phyloP scores from a whole-genome alignment of 495 filamentous ascomycete genomes.

The Bryoglossum gracile region DNA sequence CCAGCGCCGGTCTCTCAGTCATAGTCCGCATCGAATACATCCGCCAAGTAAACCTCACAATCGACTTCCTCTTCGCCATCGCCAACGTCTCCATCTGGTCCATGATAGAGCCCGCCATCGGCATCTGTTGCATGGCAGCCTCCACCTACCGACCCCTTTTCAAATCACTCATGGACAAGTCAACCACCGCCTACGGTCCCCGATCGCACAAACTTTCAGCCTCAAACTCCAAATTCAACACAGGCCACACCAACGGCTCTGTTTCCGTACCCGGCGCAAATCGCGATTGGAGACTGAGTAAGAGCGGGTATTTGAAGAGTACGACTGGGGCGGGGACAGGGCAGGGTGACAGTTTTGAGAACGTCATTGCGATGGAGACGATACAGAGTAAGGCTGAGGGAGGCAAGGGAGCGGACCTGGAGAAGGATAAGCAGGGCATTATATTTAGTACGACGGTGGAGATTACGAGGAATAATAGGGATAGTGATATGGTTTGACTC shows the following conservation, averaged over 20 bases:
- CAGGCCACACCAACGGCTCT: not conserved
- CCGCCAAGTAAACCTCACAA: conserved; percentile 16
- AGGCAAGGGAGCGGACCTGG: not conserved
- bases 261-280: not conserved
- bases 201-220: no score
- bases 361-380: not conserved
- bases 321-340: not conserved
- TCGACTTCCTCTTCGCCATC: conserved; percentile 10
- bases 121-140: conserved; percentile 13
- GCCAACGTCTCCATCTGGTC: conserved; percentile 15
- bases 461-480: not conserved
- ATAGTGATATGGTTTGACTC: not conserved
- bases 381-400: not conserved
- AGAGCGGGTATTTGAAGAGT: not conserved
- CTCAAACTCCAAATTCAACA: not conserved
- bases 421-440: conserved; percentile 1
- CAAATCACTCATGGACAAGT: not conserved
- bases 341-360: not conserved
- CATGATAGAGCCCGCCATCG: conserved; percentile 15
- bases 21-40: conserved; percentile 32
- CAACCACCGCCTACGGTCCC: not conserved
- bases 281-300: not conserved
- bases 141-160: conserved; percentile 11
- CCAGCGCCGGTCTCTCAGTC: conserved; percentile 32
- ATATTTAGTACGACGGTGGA: conserved; percentile 7